These are phyloP conservation scores for Aspergillus neoniger DNA, from an alignment of 2,329 filamentous ascomycete genomes.

Conservation along the genomic window DNA sequence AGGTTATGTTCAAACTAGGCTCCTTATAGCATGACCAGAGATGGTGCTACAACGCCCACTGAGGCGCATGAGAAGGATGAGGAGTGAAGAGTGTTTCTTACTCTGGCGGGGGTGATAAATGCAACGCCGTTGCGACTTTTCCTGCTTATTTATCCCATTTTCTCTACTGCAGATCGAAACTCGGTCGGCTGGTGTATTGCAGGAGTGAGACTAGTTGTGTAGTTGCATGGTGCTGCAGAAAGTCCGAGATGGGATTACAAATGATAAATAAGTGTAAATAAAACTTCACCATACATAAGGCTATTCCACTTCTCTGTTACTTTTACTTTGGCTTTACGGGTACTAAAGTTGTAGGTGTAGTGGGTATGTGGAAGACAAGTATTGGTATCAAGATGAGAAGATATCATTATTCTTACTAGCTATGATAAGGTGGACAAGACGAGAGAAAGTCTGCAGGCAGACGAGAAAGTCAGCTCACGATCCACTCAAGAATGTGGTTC, in stretches of 20 bases:
- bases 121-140: not conserved
- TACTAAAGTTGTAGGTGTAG: not conserved
- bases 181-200: not conserved
- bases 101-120: not conserved
- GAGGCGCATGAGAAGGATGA: conserved; percentile 26
- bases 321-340: not conserved
- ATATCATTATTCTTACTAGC: not conserved
- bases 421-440: not conserved
- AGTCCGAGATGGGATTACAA: not conserved
- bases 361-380: not conserved
- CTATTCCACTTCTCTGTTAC: not conserved
- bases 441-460: not conserved
- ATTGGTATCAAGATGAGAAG: not conserved
- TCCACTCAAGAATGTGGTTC: not conserved
- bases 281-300: not conserved
- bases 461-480: conserved; percentile 2
- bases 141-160: not conserved
- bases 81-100: not conserved
- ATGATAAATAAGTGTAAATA: not conserved
- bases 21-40: conserved; percentile 70
- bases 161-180: not conserved
- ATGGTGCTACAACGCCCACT: conserved; percentile 62
- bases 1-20: conserved; percentile 49
- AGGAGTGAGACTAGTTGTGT: not conserved
- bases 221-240: not conserved